Conservation (phyloP, 2,329 filamentous ascomycete species). For the Talaromyces rugulosus region DNA sequence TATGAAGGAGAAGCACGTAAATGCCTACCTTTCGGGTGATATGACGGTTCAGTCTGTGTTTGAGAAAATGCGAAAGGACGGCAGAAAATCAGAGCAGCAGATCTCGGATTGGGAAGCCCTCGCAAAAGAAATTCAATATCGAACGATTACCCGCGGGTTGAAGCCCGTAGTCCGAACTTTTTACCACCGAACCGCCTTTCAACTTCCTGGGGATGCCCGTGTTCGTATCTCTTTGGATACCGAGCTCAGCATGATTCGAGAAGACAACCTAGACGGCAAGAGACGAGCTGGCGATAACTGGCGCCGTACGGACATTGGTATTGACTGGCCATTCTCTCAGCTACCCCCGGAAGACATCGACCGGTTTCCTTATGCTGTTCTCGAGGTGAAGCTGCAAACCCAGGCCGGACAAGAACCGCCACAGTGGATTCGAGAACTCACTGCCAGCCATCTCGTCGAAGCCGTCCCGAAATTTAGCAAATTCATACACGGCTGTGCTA, state of each 20-base stretch:
- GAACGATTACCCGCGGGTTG: conserved; percentile 79
- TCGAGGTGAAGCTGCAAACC: conserved; percentile 97
- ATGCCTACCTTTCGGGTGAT: conserved; percentile 79
- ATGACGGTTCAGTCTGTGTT: conserved; percentile 86
- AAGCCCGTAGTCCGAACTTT: conserved; percentile 90
- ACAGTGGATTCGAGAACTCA: conserved; percentile 92
- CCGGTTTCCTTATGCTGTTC: conserved; percentile 89
- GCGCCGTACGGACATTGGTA: conserved; percentile 94
- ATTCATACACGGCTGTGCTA: conserved; percentile 93
- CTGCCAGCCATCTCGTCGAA: conserved; percentile 89
- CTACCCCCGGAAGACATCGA: conserved; percentile 79
- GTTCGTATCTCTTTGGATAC: conserved; percentile 97
- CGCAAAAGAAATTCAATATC: conserved; percentile 89
- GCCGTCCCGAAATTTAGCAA: conserved; percentile 99
- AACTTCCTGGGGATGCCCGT: conserved; percentile 90
- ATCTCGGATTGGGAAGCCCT: conserved; percentile 86
- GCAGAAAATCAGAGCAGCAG: conserved; percentile 87
- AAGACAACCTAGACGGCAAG: conserved; percentile 86
- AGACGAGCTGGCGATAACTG: conserved; percentile 80
- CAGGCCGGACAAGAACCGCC: conserved; percentile 92
- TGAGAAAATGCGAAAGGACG: conserved; percentile 91
- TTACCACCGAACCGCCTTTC: conserved; percentile 97
- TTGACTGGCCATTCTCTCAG: conserved; percentile 91
- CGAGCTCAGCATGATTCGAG: conserved; percentile 88
- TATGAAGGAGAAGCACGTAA: conserved; percentile 96